A percentile compares a stretch with the other conserved stretches of the same genome.
phyloP scores from a whole-genome alignment of 495 filamentous ascomycete species.

The Neurospora sp. region DNA sequence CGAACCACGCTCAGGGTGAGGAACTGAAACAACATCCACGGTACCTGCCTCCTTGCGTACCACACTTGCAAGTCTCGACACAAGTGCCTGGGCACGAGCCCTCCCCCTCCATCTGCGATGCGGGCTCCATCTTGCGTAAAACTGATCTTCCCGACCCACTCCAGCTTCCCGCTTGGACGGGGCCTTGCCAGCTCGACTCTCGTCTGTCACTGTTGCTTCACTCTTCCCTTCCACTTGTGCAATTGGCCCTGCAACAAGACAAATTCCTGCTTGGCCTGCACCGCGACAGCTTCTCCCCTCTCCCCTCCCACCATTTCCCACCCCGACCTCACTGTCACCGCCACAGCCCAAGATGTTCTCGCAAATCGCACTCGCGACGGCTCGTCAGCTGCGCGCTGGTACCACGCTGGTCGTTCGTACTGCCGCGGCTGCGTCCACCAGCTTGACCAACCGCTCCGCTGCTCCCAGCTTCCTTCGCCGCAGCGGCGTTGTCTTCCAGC shows the following conservation, averaged over 20 bases:
- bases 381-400: constrained; percentile 10
- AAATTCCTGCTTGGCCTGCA: constrained; percentile 1
- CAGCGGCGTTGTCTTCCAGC: constrained; percentile 7
- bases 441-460: background rate
- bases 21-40: background rate
- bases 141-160: background rate
- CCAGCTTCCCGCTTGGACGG: background rate
- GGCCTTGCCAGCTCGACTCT: background rate
- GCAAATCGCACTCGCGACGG: constrained; percentile 17
- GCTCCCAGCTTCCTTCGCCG: background rate
- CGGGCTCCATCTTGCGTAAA: background rate
- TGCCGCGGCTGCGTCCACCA: background rate
- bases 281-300: background rate
- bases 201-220: background rate
- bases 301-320: constrained; percentile 1
- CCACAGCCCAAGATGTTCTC: constrained; percentile 16
- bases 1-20: background rate
- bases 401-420: constrained; percentile 1
- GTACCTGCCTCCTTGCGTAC: background rate
- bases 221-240: background rate
- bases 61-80: background rate
- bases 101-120: background rate
- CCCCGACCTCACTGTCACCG: background rate
- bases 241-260: constrained; percentile 4
- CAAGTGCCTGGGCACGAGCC: background rate